Base-by-base conservation (phyloP, 805 yeast genomes). In the Candida odintsovae region DNA sequence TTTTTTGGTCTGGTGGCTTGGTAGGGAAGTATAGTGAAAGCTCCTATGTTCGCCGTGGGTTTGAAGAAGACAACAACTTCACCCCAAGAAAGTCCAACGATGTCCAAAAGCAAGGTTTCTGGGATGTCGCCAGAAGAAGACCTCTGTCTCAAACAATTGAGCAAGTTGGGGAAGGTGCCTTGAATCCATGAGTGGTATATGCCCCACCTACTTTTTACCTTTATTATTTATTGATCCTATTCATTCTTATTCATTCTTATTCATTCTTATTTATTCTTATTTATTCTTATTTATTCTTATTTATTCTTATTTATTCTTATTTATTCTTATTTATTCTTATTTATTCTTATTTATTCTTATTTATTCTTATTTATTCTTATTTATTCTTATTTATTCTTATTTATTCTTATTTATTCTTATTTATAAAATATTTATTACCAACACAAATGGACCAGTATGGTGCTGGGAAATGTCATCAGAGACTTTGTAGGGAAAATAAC, bases 51-150 rank as follows among this genome's bases (percentile, higher is more conserved):
- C 28, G 28, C 21, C 57, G 57, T 51, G 61, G 56, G 35, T 44
- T 45, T 48, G 64, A 53, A 37, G 57, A 42, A 54, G 61, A 38
- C 60, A 57, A 55, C 49, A 50, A 64, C 47, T 70, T 61, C 50
- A 54, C 57, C 7, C 48, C 56, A 18, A 48, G 48, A 37, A 44
- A 49, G 19, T 41, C 50, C 3, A 29, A 45, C 10, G 44, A 41
- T 18, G 46, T 66, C 39, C 65, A 66, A 50, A 70, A 62, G 47
- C 83, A 78, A 60, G 82, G 82, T 35, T 85, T 86, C 68, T 88
- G 90, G 90, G 92, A 86, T 53, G 82, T 82, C 33, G 78, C 80
- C 62, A 78, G 81, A 70, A 82, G 96, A 72, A 78, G 86, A 59
- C 95, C 95, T 16, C 68, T 87, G 54, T 80, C 89, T 19, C 90